Evolutionary conservation across 2,329 filamentous ascomycete genomes (phyloP), one percentile per base, ranked within the genome.

Genomic region (Neonectria magnoliae): DNA sequence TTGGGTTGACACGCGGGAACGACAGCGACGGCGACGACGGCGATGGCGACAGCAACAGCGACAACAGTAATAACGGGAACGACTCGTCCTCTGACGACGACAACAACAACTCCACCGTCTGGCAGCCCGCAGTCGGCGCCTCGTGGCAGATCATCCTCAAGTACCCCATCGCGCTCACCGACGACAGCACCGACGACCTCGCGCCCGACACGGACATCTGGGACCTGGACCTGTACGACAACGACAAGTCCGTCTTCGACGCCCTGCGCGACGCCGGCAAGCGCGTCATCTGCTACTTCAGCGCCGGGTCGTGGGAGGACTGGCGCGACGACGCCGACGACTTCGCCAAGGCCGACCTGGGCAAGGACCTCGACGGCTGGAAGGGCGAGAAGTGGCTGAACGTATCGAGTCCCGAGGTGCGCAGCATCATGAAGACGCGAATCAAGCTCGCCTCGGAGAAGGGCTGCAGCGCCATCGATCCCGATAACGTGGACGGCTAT

Each of bases 271-370:
- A 85, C 55, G 76, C 79, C 6, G 85, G 84, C 9, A 86, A 86
- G 73, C 88, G 86, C 66, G 86, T 92, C 58, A 89, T 93, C 63
- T 93, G 91, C 81, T 93, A 93, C 78, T 93, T 93, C 80, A 90
- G 88, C 56, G 90, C 89, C 0, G 91, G 91, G 1, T 90, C 87
- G 8, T 92, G 85, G 70, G 91, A 93, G 77, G 75, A 87, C 56
- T 87, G 84, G 80, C 84, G 91, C 3, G 77, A 82, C 1, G 91
- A 93, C 73, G 82, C 83, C 18, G 74, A 73, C 31, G 71, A 85
- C 5, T 93, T 92, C 73, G 73, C 79, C 8, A 66, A 80, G 1
- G 75, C 77, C 0, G 90, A 92, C 68, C 75, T 88, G 45, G 91
- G 90, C 20, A 82, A 83, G 4, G 76, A 78, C 6, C 78, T 93